Conservation (phyloP, 164 flowering plant species). For the Piper betle region DNA sequence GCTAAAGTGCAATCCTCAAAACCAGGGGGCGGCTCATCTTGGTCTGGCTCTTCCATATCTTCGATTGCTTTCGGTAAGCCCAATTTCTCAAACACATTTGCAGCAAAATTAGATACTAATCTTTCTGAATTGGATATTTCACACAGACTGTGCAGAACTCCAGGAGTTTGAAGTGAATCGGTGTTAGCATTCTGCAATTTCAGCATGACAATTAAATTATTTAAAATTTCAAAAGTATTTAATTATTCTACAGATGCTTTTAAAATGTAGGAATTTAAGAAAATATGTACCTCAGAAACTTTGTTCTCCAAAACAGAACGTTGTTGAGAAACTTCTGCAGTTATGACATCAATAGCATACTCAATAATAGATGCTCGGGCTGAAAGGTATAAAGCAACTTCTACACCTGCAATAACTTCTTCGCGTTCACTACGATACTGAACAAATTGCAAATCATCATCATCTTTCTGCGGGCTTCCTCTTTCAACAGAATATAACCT, state of each 20-base stretch:
- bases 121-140: conserved; percentile 5
- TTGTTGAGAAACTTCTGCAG: conserved; percentile 32
- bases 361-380: conserved; percentile 26
- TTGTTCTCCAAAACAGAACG: conserved; percentile 5
- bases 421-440: conserved; percentile 12
- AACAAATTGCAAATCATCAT: conserved; percentile 2
- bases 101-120: conserved; percentile 11
- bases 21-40: conserved; percentile 52
- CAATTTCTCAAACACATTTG: conserved; percentile 32
- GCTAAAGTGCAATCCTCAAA: conserved; percentile 19
- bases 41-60: conserved; percentile 13
- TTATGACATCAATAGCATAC: conserved; percentile 25
- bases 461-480: conserved; percentile 5
- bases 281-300: conserved; percentile 20
- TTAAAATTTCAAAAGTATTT: too few relatives aligned
- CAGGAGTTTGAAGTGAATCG: conserved; percentile 9
- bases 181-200: not conserved
- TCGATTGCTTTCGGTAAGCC: conserved; percentile 14
- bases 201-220: not conserved
- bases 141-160: conserved; percentile 1
- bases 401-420: conserved; percentile 27
- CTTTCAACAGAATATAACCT: conserved; percentile 7
- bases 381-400: conserved; percentile 40
- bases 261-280: not conserved
- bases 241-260: not conserved